These are phyloP conservation scores for Cladosporium austrohemisphaericum DNA, from an alignment of 2,329 filamentous ascomycete genomes.

Conservation along the genomic window DNA sequence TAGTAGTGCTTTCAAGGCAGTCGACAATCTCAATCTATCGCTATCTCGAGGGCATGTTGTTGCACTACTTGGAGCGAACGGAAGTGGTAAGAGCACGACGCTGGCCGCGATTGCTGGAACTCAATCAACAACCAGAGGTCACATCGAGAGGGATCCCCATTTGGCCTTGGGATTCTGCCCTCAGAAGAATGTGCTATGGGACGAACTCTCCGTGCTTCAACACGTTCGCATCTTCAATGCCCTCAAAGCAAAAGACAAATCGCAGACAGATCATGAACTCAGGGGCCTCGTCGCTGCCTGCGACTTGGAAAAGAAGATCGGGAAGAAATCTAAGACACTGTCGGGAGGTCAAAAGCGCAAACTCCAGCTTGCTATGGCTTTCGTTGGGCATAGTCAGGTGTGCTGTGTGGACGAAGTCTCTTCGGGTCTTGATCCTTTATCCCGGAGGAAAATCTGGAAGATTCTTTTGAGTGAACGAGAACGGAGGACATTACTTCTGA, in stretches of 20 bases:
- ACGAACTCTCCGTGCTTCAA: slow-evolving; percentile 77
- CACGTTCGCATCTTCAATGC: slow-evolving; percentile 78
- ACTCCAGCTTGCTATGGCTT: slow-evolving; percentile 86
- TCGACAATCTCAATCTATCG: slow-evolving; percentile 65
- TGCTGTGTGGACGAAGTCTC: slow-evolving; percentile 89
- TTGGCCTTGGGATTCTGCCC: slow-evolving; percentile 81
- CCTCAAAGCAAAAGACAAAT: slow-evolving; percentile 61
- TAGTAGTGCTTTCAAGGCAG: slow-evolving; percentile 65
- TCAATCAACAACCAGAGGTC: slow-evolving; percentile 68
- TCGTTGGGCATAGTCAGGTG: slow-evolving; percentile 72
- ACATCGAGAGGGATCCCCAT: slow-evolving; percentile 70
- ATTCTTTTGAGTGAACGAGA: slow-evolving; percentile 81
- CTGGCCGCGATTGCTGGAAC: slow-evolving; percentile 80
- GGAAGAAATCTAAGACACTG: slow-evolving; percentile 67
- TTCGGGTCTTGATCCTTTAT: slow-evolving; percentile 79
- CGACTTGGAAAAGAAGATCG: slow-evolving; percentile 69
- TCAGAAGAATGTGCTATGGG: slow-evolving; percentile 90
- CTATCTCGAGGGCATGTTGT: slow-evolving; percentile 74
- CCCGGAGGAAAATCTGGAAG: slow-evolving; percentile 84
- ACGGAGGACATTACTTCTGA: slow-evolving; percentile 73
- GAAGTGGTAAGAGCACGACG: slow-evolving; percentile 83
- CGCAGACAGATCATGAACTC: slow-evolving; percentile 59
- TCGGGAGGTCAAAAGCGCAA: slow-evolving; percentile 89
- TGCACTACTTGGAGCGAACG: slow-evolving; percentile 80
- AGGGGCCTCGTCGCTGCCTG: slow-evolving; percentile 61